These are phyloP conservation scores for Pythium insidiosum DNA, from an alignment of 352 stramenopile species.

Conservation along the genomic window DNA sequence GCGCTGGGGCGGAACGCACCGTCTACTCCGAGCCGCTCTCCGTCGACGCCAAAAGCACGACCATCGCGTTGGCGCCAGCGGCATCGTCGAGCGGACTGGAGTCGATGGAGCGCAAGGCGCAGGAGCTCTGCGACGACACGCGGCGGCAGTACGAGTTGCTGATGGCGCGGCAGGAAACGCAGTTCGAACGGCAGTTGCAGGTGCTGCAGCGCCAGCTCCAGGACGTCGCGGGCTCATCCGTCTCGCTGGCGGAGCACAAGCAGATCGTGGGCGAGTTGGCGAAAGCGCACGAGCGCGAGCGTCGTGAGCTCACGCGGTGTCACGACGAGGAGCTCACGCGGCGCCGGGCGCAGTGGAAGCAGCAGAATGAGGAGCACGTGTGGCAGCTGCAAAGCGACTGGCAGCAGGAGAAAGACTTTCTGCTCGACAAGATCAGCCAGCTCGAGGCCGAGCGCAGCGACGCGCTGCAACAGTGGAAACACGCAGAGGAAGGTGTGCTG, in stretches of 20 bases:
- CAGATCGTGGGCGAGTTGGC: constrained; percentile 20
- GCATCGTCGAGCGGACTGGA: no score
- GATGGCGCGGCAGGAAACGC: constrained; percentile 27
- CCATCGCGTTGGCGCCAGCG: no score
- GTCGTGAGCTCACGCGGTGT: constrained; percentile 8
- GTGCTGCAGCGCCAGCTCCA: constrained; percentile 27
- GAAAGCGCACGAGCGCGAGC: constrained; percentile 17
- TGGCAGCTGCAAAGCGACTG: constrained; percentile 10
- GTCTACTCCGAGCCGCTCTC: no score
- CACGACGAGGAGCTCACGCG: constrained; percentile 21
- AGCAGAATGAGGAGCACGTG: constrained; percentile 17
- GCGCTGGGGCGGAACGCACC: no score
- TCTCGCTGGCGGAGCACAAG: constrained; percentile 49
- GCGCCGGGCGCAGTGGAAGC: constrained; percentile 16
- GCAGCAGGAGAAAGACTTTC: constrained; percentile 16
- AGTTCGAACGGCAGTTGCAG: constrained; percentile 36
- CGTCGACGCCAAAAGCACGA: no score
- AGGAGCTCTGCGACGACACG: constrained; percentile 46
- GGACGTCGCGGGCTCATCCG: constrained; percentile 31
- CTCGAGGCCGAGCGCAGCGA: constrained; percentile 30
- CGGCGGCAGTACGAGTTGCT: constrained; percentile 43
- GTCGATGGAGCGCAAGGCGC: constrained; percentile 30
- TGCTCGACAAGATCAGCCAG: constrained; percentile 25
- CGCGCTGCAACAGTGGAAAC: constrained; percentile 16
- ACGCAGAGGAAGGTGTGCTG: constrained; percentile 15